Evolutionary conservation across 2,329 filamentous ascomycete species (phyloP).

Genomic region (Cladorrhinum sp.): DNA sequence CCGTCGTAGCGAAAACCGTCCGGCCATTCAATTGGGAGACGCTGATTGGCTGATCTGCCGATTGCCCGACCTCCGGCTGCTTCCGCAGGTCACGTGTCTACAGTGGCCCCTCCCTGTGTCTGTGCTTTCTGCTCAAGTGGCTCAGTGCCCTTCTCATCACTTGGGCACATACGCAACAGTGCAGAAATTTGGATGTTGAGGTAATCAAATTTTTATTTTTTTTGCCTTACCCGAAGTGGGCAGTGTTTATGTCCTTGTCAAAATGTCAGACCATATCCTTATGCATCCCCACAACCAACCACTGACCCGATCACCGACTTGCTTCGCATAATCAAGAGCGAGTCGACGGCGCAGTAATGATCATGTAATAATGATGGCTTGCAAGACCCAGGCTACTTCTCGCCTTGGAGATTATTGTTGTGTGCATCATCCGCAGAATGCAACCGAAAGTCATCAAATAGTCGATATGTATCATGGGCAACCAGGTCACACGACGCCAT

Average conservation of each 20-base stretch:
- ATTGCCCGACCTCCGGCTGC: constrained; percentile 18
- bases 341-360: neutral
- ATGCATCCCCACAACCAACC: neutral
- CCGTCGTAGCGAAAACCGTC: constrained; percentile 62
- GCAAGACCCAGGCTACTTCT: neutral
- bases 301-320: neutral
- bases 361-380: neutral
- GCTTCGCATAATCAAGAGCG: neutral
- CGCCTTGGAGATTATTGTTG: neutral
- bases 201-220: neutral
- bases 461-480: neutral
- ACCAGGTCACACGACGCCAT: constrained; percentile 3
- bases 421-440: neutral
- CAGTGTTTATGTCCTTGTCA: neutral
- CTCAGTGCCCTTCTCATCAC: neutral
- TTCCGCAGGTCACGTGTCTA: constrained; percentile 24
- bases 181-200: neutral
- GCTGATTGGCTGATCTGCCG: constrained; percentile 23
- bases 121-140: neutral
- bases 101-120: neutral
- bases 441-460: neutral
- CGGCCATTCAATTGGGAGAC: constrained; percentile 43
- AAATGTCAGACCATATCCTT: neutral
- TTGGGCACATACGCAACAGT: no score
- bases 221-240: neutral